A percentile compares a stretch with the other conserved stretches of the same genome.
Evolutionary conservation across 2,329 filamentous ascomycete genomes (phyloP).

Genomic region (Periglandula ipomoeae): DNA sequence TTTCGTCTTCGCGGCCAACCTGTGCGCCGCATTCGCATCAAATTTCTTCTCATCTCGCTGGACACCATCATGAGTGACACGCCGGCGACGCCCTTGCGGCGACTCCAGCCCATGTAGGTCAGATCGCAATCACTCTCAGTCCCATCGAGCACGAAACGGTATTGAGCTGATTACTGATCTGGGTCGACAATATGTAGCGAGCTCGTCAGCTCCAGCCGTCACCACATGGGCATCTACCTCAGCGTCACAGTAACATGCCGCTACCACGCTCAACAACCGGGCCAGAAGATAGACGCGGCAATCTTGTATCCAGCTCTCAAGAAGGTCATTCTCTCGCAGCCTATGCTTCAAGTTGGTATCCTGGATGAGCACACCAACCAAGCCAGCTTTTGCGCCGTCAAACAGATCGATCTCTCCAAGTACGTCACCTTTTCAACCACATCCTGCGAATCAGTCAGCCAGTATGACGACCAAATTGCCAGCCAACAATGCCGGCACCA

Average conservation of each 20-base stretch:
- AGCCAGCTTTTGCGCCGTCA: conserved; percentile 34
- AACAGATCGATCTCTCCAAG: conserved; percentile 31
- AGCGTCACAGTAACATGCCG: conserved; percentile 36
- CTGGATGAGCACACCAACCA: conserved; percentile 31
- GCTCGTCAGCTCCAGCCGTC: conserved; percentile 34
- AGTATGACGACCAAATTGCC: conserved; percentile 23
- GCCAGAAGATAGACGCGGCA: conserved; percentile 5
- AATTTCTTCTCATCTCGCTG: background rate
- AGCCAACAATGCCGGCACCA: conserved; percentile 29
- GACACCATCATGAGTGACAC: background rate
- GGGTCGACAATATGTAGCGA: conserved; percentile 25
- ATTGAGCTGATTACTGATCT: conserved; percentile 2
- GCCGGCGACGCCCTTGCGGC: background rate
- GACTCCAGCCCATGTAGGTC: background rate
- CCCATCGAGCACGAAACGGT: background rate
- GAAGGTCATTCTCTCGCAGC: conserved; percentile 31
- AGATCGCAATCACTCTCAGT: too few species aligned
- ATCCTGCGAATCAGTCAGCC: conserved; percentile 12
- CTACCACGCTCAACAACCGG: conserved; percentile 22
- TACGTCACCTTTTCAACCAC: conserved; percentile 29
- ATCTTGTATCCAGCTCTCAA: conserved; percentile 29
- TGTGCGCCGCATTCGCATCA: background rate
- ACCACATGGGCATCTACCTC: conserved; percentile 37
- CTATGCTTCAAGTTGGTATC: conserved; percentile 40
- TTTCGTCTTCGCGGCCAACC: background rate